Base-by-base conservation (phyloP, 1,139 yeast species). In the Saccharomyces hybrid region DNA sequence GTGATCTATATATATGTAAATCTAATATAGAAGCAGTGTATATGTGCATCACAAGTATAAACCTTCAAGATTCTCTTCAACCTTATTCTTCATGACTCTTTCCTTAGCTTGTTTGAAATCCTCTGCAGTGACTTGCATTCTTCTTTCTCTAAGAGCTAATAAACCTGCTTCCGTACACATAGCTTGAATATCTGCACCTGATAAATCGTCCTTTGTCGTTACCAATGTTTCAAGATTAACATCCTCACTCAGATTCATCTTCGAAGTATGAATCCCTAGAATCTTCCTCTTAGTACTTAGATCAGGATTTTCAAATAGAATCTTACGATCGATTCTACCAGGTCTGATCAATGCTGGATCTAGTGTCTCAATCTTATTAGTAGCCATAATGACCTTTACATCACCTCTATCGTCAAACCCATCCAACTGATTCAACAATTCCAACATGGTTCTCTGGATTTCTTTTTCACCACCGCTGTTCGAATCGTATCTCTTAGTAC, bases 291-390 rank as follows among this genome's bases (percentile, higher is more conserved):
- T 90, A 52, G 98, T 93, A 55, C 84, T 78, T 52, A 95, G 83
- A 71, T 93, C 99, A 21, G 99, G 99, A 70, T 88, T 90, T 74
- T 93, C 98, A 74, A 95, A 95, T 68, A 91, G 77, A 67, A 95
- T 95, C 78, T 95, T 95, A 69, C 99, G 83, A 73, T 95, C 99
- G 69, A 95, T 93, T 79, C 99, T 86, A 51, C 99, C 99, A 0
- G 99, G 99, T 74, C 99, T 85, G 64, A 95, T 90, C 69, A 93
- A 81, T 5, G 99, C 99, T 5, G 99, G 99, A 73, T 95, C 99
- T 66, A 95, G 79, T 28, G 90, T 81, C 73, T 93, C 99, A 65
- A 93, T 91, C 71, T 86, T 91, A 74, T 95, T 95, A 16, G 99
- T 95, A 21, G 99, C 99, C 99, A 95, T 93, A 60, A 95, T 90